Conservation (phyloP, 441 rosid species). For the Mallotus japonicus region DNA sequence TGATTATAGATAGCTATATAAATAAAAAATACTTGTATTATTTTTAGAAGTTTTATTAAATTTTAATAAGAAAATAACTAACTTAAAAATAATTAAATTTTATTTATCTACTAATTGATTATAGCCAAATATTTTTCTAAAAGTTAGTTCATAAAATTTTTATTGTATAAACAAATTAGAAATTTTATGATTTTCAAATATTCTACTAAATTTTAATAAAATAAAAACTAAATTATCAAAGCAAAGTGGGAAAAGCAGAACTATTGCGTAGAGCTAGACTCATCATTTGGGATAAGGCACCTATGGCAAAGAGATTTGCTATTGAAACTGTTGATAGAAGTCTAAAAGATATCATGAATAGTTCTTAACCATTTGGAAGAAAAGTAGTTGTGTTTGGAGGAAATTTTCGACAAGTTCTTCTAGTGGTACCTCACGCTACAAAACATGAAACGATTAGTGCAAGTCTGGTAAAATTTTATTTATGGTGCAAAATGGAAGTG, state of each 20-base stretch:
- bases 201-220: too few relatives aligned
- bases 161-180: too few relatives aligned
- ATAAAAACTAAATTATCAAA: not conserved
- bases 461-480: not conserved
- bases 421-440: not conserved
- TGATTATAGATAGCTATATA: too few relatives aligned
- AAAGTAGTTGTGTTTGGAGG: not conserved
- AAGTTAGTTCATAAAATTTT: too few relatives aligned
- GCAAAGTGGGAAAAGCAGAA: not conserved
- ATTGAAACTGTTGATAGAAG: not conserved
- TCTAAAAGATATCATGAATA: not conserved
- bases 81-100: too few relatives aligned
- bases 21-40: too few relatives aligned
- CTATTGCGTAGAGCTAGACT: not conserved
- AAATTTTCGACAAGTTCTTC: not conserved
- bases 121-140: too few relatives aligned
- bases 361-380: not conserved
- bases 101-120: too few relatives aligned
- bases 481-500: not conserved
- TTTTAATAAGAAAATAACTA: too few relatives aligned
- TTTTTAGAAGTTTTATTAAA: too few relatives aligned
- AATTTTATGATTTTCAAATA: too few relatives aligned
- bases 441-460: not conserved
- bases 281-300: not conserved
- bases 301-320: not conserved